Evolutionary conservation across 2,329 filamentous ascomycete genomes (phyloP).

Genomic region (Nemania sp.): DNA sequence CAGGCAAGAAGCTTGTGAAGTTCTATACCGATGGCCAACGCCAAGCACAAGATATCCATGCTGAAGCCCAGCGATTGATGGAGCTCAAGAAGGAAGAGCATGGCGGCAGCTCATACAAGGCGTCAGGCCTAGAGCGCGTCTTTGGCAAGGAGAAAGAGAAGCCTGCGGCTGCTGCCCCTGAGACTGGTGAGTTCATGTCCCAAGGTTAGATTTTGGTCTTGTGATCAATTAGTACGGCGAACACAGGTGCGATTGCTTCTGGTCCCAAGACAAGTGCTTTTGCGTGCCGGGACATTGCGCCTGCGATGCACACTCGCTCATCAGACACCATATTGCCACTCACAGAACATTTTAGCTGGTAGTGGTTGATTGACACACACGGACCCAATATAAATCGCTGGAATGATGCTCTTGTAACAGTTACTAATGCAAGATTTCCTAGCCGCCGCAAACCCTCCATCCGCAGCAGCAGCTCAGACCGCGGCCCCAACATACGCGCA

Average conservation of each 20-base stretch:
- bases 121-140: slow-evolving; percentile 59
- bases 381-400: background rate
- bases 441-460: slow-evolving; percentile 8
- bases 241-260: slow-evolving; percentile 14
- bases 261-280: background rate
- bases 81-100: slow-evolving; percentile 76
- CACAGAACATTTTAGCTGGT: no score
- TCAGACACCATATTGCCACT: background rate
- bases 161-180: slow-evolving; percentile 19
- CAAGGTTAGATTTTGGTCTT: slow-evolving; percentile 21
- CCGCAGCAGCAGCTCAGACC: background rate
- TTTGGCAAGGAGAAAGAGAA: slow-evolving; percentile 57
- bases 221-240: slow-evolving; percentile 11
- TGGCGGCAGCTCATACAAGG: slow-evolving; percentile 62
- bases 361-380: background rate
- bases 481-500: slow-evolving; percentile 4
- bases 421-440: slow-evolving; percentile 1
- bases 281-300: background rate
- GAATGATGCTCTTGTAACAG: slow-evolving; percentile 17
- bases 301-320: background rate
- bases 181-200: slow-evolving; percentile 24
- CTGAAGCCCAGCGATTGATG: slow-evolving; percentile 84
- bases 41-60: slow-evolving; percentile 92
- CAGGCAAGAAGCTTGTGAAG: slow-evolving; percentile 80
- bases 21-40: slow-evolving; percentile 87